These are phyloP conservation scores for Pseudotsuga menziesii DNA, from an alignment of 75 land plant genomes.

Conservation along the genomic window DNA sequence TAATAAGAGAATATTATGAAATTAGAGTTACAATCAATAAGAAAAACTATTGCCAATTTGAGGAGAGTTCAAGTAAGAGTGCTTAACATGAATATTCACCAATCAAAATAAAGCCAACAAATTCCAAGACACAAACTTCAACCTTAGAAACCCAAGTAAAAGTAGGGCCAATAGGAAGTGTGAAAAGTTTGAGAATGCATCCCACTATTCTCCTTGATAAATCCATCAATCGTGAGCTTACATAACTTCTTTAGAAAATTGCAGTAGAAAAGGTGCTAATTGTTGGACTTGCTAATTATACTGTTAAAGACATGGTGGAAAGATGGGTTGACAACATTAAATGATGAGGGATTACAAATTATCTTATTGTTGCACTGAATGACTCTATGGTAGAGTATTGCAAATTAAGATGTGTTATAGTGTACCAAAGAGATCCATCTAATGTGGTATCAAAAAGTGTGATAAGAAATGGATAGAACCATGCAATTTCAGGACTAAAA, in stretches of 20 bases:
- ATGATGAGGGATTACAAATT: conserved; percentile 72
- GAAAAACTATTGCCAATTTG: conserved; percentile 50
- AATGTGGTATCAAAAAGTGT: conserved; percentile 39
- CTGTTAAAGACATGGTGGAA: conserved; percentile 69
- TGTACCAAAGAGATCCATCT: conserved; percentile 75
- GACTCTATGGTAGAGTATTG: conserved; percentile 60
- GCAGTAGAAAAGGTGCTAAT: conserved; percentile 75
- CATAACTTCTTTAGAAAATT: conserved; percentile 59
- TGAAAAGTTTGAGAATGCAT: conserved; percentile 71
- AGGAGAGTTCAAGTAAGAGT: conserved; percentile 54
- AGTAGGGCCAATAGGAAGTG: conserved; percentile 86
- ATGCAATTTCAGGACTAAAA: conserved; percentile 79
- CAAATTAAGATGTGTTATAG: conserved; percentile 67
- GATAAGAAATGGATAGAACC: conserved; percentile 62
- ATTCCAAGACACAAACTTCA: conserved; percentile 49
- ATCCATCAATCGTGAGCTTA: conserved; percentile 78
- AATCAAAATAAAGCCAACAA: conserved; percentile 53
- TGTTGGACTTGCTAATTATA: conserved; percentile 82
- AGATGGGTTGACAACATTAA: conserved; percentile 80
- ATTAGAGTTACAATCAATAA: conserved; percentile 23
- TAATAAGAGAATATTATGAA: conserved; percentile 41
- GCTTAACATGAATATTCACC: conserved; percentile 32
- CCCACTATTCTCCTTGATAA: conserved; percentile 77
- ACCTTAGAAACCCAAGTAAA: conserved; percentile 40
- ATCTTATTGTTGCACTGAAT: conserved; percentile 86